Evolutionary conservation across 345 rosid genomes (phyloP).

Genomic region (Camelina sativa): DNA sequence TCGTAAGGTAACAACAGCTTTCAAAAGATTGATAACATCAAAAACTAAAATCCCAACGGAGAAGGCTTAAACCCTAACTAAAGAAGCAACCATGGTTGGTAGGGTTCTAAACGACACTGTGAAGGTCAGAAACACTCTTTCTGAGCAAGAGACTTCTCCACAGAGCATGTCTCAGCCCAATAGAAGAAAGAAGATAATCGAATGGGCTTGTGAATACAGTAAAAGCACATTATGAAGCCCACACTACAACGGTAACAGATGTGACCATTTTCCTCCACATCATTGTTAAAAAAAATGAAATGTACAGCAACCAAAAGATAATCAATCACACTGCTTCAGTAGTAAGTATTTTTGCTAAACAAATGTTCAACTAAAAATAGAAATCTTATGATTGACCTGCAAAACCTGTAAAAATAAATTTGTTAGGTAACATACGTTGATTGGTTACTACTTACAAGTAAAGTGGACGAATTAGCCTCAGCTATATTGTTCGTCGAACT

Average conservation of each 20-base stretch:
- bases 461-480: not conserved
- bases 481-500: constrained; percentile 7
- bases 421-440: constrained; percentile 34
- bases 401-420: constrained; percentile 40
- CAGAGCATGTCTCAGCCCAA: not conserved
- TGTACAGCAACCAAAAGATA: no score
- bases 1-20: constrained; percentile 26
- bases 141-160: not conserved
- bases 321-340: no score
- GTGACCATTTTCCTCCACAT: no score
- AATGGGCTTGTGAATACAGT: not conserved
- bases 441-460: constrained; percentile 23
- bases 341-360: not conserved
- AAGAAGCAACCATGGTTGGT: not conserved
- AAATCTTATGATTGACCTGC: constrained; percentile 1
- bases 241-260: no score
- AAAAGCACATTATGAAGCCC: not conserved
- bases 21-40: not conserved
- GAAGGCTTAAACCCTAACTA: constrained; percentile 45
- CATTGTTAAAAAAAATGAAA: no score
- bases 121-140: not conserved
- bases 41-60: constrained; percentile 5
- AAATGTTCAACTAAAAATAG: not conserved
- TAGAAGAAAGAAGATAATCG: not conserved
- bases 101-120: constrained; percentile 5